phyloP scores from a whole-genome alignment of 345 rosid species.

The Eucalyptus cloeziana region DNA sequence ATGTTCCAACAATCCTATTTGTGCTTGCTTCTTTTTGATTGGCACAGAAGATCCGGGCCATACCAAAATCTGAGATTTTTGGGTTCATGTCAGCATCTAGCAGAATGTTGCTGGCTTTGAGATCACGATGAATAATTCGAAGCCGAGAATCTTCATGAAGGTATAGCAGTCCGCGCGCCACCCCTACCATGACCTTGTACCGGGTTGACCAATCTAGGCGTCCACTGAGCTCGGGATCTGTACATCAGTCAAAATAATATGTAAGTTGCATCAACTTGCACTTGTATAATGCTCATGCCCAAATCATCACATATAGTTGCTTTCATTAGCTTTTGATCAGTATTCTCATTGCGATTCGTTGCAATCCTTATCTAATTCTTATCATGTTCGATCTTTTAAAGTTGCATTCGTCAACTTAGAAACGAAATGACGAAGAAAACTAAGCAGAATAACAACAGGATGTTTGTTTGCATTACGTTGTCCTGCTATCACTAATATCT shows the following conservation, averaged over 20 bases:
- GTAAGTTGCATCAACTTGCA: background rate
- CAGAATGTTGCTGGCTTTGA: conserved; percentile 46
- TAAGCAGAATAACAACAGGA: background rate
- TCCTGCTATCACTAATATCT: background rate
- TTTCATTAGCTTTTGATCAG: background rate
- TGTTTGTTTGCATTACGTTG: background rate
- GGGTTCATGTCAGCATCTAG: conserved; percentile 44
- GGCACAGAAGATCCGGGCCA: conserved; percentile 37
- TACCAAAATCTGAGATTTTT: conserved; percentile 65
- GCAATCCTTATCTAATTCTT: background rate
- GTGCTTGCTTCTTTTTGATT: conserved; percentile 25
- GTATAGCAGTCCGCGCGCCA: conserved; percentile 14
- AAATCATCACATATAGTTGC: background rate
- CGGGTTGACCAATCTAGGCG: conserved; percentile 36
- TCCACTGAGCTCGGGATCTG: conserved; percentile 20
- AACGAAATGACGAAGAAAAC: background rate
- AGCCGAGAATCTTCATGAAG: conserved; percentile 45
- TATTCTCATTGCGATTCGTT: background rate
- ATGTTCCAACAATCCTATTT: conserved; percentile 38
- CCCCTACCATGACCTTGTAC: conserved; percentile 14
- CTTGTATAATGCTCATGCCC: background rate
- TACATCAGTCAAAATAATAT: background rate
- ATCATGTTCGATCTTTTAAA: background rate
- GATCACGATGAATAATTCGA: conserved; percentile 56
- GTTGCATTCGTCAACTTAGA: background rate